Evolutionary conservation across 164 flowering plant species (phyloP), one percentile per base, ranked within the genome.

Genomic region (Pachysandra terminalis): DNA sequence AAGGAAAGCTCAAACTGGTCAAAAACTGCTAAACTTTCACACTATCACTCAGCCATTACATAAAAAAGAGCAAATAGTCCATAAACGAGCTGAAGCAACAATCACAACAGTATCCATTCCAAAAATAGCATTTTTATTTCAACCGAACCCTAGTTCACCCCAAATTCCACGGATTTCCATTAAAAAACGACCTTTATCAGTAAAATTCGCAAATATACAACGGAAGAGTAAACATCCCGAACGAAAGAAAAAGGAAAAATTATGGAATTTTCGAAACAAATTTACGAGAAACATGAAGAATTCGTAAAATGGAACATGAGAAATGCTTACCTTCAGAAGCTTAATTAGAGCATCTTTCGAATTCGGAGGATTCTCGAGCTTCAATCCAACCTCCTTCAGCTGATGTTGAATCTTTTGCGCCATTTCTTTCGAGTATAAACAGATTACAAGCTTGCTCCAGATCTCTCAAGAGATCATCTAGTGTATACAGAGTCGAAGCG

Each of bases 351-450:
- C 76, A 71, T 90, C 98, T 72, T 91, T 94, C 54, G 85, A 67
- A 40, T 87, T 40, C 12, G 96, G 95, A 75, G 83, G 90, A 26
- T 61, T 67, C 59, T 87, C 85, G 69, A 94, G 91, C 96, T 87
- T 90, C 65, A 90, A 83, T 75, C 97, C 97, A 41, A 92, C 65
- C 75, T 90, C 96, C 79, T 71, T 77, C 58, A 95, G 87, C 88
- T 83, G 89, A 72, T 81, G 78, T 64, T 81, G 81, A 22, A 80
- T 76, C 81, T 81, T 83, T 54, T 77, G 78, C 56, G 82, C 79
- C 98, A 89, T 89, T 67, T 62, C 60, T 40, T 68, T 13, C 5
- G 24, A 74, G 45, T 17, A 55, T 19, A 64, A 0, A 52, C 62
- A 52, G 28, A 22, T 58, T 41, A 23, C 27, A 28, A 59, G 19